Evolutionary conservation across 345 rosid species (phyloP).

Genomic region (Noccaea caerulescens): DNA sequence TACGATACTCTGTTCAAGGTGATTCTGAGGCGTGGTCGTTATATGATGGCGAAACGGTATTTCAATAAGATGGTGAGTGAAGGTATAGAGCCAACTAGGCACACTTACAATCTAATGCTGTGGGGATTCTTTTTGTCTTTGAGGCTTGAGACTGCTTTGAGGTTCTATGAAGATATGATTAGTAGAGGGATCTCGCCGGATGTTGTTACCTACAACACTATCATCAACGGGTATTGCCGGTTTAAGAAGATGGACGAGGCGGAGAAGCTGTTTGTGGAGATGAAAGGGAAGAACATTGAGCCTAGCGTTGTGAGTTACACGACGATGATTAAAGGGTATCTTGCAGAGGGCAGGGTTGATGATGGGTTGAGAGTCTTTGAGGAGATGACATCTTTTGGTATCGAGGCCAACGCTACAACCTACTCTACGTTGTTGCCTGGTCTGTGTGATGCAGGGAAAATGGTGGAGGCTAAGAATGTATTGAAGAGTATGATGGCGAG

Average conservation of each 20-base stretch:
- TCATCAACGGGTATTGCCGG: slow-evolving; percentile 74
- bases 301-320: slow-evolving; percentile 85
- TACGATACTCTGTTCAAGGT: slow-evolving; percentile 78
- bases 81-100: slow-evolving; percentile 75
- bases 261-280: slow-evolving; percentile 79
- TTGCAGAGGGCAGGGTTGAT: slow-evolving; percentile 58
- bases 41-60: slow-evolving; percentile 91
- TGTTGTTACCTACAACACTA: slow-evolving; percentile 75
- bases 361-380: slow-evolving; percentile 75
- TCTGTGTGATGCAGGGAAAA: slow-evolving; percentile 72
- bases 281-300: slow-evolving; percentile 70
- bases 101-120: slow-evolving; percentile 78
- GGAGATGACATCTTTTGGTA: slow-evolving; percentile 73
- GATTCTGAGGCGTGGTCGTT: slow-evolving; percentile 76
- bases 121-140: slow-evolving; percentile 87
- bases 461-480: slow-evolving; percentile 60
- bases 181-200: slow-evolving; percentile 61
- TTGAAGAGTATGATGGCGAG: slow-evolving; percentile 73
- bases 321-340: slow-evolving; percentile 85
- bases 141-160: slow-evolving; percentile 69
- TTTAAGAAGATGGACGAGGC: slow-evolving; percentile 84
- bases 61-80: slow-evolving; percentile 78
- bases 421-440: slow-evolving; percentile 83
- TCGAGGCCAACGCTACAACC: slow-evolving; percentile 74
- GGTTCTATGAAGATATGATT: slow-evolving; percentile 86